A percentile compares a stretch with the other conserved stretches of the same genome.
Conservation (phyloP, 805 yeast genomes). For the Kuraishia ogatae region DNA sequence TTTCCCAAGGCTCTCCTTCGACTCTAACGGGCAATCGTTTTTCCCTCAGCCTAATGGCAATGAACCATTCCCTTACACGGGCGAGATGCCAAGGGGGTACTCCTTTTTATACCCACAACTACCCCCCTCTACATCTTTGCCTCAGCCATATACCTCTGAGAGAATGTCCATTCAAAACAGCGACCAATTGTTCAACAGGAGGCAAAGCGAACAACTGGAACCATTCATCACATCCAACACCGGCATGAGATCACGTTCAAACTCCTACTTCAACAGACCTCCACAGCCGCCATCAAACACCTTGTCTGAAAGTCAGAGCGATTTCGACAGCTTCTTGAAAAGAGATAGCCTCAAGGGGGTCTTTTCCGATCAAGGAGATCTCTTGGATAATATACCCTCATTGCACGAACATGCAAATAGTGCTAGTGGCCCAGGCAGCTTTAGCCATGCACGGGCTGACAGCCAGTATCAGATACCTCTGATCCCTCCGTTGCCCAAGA, state of each 20-base stretch:
- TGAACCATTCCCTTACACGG: slow-evolving; percentile 14
- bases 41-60: slow-evolving; percentile 7
- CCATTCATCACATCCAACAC: slow-evolving; percentile 30
- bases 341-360: slow-evolving; percentile 22
- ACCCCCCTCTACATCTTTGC: slow-evolving; percentile 5
- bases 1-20: slow-evolving; percentile 21
- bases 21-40: slow-evolving; percentile 5
- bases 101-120: slow-evolving; percentile 15
- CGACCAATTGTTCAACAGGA: slow-evolving; percentile 22
- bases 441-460: background rate
- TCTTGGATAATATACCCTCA: slow-evolving; percentile 17
- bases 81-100: slow-evolving; percentile 16
- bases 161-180: slow-evolving; percentile 11
- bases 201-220: slow-evolving; percentile 43
- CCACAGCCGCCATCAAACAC: slow-evolving; percentile 21
- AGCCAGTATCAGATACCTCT: background rate
- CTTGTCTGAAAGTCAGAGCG: slow-evolving; percentile 16
- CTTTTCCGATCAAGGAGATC: slow-evolving; percentile 17
- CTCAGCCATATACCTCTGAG: slow-evolving; percentile 19
- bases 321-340: slow-evolving; percentile 26
- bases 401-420: slow-evolving; percentile 11
- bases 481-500: slow-evolving; percentile 1
- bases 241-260: slow-evolving; percentile 16
- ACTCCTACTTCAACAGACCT: slow-evolving; percentile 19
- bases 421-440: background rate